Percentiles rank a stretch among this genome's conserved stretches.
Evolutionary conservation across 768 basidiomycete genomes (phyloP).

Genomic region (Suillus subluteus): DNA sequence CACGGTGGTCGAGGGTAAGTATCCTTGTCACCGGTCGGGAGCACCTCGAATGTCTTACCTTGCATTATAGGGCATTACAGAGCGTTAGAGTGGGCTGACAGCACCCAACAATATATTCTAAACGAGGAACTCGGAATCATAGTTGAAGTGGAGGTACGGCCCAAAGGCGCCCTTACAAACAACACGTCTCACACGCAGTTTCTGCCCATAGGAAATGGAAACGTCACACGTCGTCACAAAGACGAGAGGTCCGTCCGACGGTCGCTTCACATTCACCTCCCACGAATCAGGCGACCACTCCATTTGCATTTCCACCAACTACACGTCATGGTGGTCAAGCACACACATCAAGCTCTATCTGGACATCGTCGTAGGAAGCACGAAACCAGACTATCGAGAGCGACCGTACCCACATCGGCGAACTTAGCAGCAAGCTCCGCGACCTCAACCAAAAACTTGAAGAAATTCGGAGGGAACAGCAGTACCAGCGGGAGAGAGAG

Average conservation of each 20-base stretch:
- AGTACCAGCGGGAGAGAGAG: conserved; percentile 97
- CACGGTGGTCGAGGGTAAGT: conserved; percentile 91
- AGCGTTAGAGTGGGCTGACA: conserved; percentile 90
- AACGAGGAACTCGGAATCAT: conserved; percentile 85
- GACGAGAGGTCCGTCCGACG: conserved; percentile 88
- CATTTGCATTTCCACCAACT: conserved; percentile 94
- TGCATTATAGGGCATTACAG: conserved; percentile 74
- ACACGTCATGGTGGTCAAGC: conserved; percentile 84
- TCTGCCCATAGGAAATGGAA: conserved; percentile 73
- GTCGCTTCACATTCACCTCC: conserved; percentile 96
- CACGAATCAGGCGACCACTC: conserved; percentile 97
- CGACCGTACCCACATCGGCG: conserved; percentile 83
- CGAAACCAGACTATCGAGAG: conserved; percentile 86
- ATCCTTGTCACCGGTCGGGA: conserved; percentile 2
- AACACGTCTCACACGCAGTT: background rate
- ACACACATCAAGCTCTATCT: conserved; percentile 94
- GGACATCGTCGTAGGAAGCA: conserved; percentile 89
- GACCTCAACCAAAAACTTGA: conserved; percentile 94
- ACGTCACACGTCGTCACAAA: conserved; percentile 81
- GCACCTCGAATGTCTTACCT: conserved; percentile 1
- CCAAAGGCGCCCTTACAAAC: background rate
- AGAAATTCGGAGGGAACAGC: conserved; percentile 93
- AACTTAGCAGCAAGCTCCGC: conserved; percentile 80
- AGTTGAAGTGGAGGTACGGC: conserved; percentile 85
- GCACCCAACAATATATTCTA: conserved; percentile 62